Evolutionary conservation across 2,329 filamentous ascomycete genomes (phyloP), one percentile per base, ranked within the genome.

Genomic region (Sporothrix protearum): DNA sequence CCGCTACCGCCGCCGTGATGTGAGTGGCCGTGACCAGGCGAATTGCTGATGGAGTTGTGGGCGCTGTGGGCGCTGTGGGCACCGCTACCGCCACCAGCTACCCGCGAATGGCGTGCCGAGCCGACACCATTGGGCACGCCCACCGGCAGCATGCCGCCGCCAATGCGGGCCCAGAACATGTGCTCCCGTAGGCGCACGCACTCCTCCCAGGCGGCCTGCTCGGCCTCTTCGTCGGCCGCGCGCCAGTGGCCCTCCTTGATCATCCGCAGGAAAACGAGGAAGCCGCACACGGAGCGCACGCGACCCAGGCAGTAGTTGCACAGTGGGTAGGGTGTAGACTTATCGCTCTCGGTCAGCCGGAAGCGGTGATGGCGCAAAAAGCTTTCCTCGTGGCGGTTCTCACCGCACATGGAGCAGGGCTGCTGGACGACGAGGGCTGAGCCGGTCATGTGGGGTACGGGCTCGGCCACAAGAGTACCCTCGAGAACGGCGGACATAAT

Each of bases 131-230:
- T 61, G 16, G 49, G 22, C 4, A 49, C 66, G 63, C 42, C 28
- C 10, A 87, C 84, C 0, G 95, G 96, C 14, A 98, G 83, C 1
- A 99, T 93, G 16, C 96, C 96, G 36, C 94, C 96, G 33, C 95
- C 95, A 69, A 99, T 89, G 71, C 96, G 88, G 68, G 92, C 89
- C 96, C 96, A 99, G 79, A 99, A 99, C 92, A 99, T 97, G 76
- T 95, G 90, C 80, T 99, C 96, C 68, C 96, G 87, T 64, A 98
- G 81, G 39, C 91, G 88, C 12, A 97, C 92, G 71, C 93, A 93
- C 82, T 99, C 96, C 78, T 98, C 95, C 96, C 96, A 99, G 0
- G 94, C 93, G 36, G 89, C 88, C 78, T 92, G 93, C 80, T 96
- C 93, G 45, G 94, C 92, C 67, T 96, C 93, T 51, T 91, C 88